A percentile compares a stretch with the other conserved stretches of the same genome.
phyloP scores from a whole-genome alignment of 768 basidiomycete genomes.

The Tephrocybe sp. region DNA sequence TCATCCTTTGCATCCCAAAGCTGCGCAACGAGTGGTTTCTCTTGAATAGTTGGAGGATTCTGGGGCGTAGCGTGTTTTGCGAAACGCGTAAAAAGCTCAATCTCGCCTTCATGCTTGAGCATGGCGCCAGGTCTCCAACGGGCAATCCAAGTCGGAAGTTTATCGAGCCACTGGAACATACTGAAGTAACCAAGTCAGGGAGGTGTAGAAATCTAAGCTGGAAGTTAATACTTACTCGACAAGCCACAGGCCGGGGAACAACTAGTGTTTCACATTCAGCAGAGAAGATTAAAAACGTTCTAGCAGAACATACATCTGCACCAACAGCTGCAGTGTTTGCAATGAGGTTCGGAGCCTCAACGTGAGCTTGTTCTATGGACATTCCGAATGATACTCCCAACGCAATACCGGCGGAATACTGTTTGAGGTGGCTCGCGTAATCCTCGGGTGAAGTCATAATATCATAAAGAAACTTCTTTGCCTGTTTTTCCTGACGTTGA shows the following conservation, averaged over 20 bases:
- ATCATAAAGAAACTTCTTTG: constrained; percentile 1
- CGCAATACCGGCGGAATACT: constrained; percentile 5
- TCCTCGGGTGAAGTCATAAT: constrained; percentile 1
- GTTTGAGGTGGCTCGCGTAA: constrained; percentile 2
- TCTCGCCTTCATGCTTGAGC: constrained; percentile 3
- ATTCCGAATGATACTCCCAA: constrained; percentile 6
- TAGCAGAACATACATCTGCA: constrained; percentile 3
- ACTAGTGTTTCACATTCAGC: background rate
- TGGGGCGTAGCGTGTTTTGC: constrained; percentile 2
- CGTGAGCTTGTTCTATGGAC: constrained; percentile 2
- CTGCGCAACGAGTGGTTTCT: constrained; percentile 2
- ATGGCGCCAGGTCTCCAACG: constrained; percentile 2
- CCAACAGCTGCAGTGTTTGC: constrained; percentile 6
- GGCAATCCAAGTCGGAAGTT: background rate
- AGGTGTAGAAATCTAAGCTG: background rate
- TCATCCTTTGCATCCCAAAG: constrained; percentile 3
- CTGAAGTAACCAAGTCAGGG: background rate
- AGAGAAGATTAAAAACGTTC: background rate
- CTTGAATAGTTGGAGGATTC: background rate
- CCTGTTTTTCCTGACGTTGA: constrained; percentile 4
- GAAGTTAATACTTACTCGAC: constrained; percentile 1
- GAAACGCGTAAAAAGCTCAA: constrained; percentile 5
- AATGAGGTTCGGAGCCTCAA: constrained; percentile 1
- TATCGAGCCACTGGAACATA: constrained; percentile 1
- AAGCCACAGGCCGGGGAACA: constrained; percentile 6